These are phyloP conservation scores for Melanomma pulvis-pyrius DNA, from an alignment of 495 filamentous ascomycete genomes.

Conservation along the genomic window DNA sequence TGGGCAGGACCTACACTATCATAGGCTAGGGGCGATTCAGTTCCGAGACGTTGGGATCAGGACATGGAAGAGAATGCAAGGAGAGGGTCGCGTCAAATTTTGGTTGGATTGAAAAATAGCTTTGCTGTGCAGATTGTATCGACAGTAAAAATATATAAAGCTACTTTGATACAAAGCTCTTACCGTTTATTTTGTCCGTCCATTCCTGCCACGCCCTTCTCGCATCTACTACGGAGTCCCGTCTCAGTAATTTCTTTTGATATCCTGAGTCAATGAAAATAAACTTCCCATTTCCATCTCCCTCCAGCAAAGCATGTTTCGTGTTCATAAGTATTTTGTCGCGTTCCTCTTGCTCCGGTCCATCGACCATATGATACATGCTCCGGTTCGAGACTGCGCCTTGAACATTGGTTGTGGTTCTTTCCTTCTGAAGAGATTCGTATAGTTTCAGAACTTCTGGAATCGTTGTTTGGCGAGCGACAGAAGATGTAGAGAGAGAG, in stretches of 20 bases:
- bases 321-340: conserved; percentile 3
- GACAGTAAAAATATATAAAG: too few relatives aligned
- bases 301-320: not conserved
- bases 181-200: not conserved
- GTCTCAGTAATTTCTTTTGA: not conserved
- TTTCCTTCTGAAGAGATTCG: conserved; percentile 4
- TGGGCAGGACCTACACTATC: not conserved
- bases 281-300: not conserved
- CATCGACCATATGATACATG: conserved; percentile 15
- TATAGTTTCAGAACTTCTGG: conserved; percentile 6
- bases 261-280: conserved; percentile 9
- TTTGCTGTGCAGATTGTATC: too few relatives aligned
- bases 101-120: not conserved
- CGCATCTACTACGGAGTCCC: conserved; percentile 1
- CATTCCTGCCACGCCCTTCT: not conserved
- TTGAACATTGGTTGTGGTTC: not conserved
- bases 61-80: not conserved
- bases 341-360: conserved; percentile 8
- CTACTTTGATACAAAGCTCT: too few relatives aligned
- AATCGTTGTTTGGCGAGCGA: not conserved
- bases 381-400: conserved; percentile 7
- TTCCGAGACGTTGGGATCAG: not conserved
- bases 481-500: not conserved
- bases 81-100: not conserved
- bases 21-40: not conserved